Percentiles rank a stretch among this genome's conserved stretches.
phyloP scores from a whole-genome alignment of 2,329 filamentous ascomycete species.

The Waltergamsia citrina region DNA sequence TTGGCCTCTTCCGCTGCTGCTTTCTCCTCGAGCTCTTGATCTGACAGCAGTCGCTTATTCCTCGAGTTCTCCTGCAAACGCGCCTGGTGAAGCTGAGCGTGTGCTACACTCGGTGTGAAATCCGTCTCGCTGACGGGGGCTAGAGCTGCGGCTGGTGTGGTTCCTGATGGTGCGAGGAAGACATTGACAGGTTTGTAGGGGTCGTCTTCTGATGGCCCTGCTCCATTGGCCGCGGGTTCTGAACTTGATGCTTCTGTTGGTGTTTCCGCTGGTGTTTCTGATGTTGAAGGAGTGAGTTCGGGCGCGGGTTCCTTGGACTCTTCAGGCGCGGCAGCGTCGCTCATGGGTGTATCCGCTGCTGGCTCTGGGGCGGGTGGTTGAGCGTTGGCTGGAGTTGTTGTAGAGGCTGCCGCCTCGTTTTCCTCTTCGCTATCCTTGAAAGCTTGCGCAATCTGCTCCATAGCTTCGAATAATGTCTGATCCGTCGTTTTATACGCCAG shows the following conservation, averaged over 20 bases:
- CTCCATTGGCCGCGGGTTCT: neutral
- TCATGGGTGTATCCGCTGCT: slow-evolving; percentile 12
- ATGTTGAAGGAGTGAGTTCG: neutral
- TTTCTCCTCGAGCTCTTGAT: slow-evolving; percentile 68
- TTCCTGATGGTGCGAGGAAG: slow-evolving; percentile 67
- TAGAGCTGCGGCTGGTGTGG: slow-evolving; percentile 66
- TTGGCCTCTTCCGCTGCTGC: slow-evolving; percentile 56
- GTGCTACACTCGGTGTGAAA: slow-evolving; percentile 66
- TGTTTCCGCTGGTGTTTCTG: neutral
- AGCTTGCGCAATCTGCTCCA: slow-evolving; percentile 68
- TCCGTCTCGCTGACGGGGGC: slow-evolving; percentile 60
- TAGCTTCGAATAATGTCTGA: slow-evolving; percentile 74
- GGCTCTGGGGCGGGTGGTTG: slow-evolving; percentile 6
- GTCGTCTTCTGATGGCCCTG: slow-evolving; percentile 10
- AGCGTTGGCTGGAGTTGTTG: slow-evolving; percentile 4
- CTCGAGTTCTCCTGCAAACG: slow-evolving; percentile 50
- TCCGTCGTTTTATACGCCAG: slow-evolving; percentile 69
- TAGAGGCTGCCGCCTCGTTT: slow-evolving; percentile 7
- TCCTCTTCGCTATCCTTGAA: slow-evolving; percentile 46
- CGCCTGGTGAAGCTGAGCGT: slow-evolving; percentile 66
- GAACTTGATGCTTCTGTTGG: neutral
- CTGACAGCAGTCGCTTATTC: slow-evolving; percentile 72
- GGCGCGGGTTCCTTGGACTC: neutral
- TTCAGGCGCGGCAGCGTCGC: slow-evolving; percentile 8
- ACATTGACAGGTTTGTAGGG: slow-evolving; percentile 52